Conservation (phyloP, 2,329 filamentous ascomycete genomes). For the Orbilia oligospora region DNA sequence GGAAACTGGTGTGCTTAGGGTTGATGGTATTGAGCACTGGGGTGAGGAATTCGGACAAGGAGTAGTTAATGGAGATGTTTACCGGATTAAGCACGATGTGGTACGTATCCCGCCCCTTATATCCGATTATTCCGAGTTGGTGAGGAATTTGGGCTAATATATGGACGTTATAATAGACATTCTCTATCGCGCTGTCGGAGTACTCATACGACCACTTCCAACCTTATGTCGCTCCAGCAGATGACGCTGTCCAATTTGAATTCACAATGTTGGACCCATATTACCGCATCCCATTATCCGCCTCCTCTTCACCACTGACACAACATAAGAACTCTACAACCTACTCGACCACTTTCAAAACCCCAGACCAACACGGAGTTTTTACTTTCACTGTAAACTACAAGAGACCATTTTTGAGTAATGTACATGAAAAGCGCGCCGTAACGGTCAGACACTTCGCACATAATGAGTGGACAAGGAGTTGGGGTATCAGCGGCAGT, state of each 20-base stretch:
- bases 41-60: constrained; percentile 68
- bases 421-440: constrained; percentile 92
- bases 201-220: constrained; percentile 81
- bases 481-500: constrained; percentile 87
- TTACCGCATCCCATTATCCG: constrained; percentile 83
- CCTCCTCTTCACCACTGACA: constrained; percentile 70
- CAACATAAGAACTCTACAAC: constrained; percentile 74
- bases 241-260: constrained; percentile 89
- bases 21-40: constrained; percentile 86
- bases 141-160: background rate
- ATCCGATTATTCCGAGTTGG: background rate
- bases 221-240: constrained; percentile 79
- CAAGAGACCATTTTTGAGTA: constrained; percentile 91
- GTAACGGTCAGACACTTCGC: constrained; percentile 97
- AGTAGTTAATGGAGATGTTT: constrained; percentile 82
- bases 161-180: constrained; percentile 73
- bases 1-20: constrained; percentile 88
- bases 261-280: constrained; percentile 99
- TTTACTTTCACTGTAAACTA: constrained; percentile 99
- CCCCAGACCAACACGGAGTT: constrained; percentile 98
- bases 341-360: constrained; percentile 81
- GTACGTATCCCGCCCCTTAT: constrained; percentile 73
- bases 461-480: constrained; percentile 95
- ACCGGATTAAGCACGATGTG: constrained; percentile 96
- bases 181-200: constrained; percentile 89